Evolutionary conservation across 768 basidiomycete genomes (phyloP), one percentile per base, ranked within the genome.

Genomic region (Leccinum subtestaceum): DNA sequence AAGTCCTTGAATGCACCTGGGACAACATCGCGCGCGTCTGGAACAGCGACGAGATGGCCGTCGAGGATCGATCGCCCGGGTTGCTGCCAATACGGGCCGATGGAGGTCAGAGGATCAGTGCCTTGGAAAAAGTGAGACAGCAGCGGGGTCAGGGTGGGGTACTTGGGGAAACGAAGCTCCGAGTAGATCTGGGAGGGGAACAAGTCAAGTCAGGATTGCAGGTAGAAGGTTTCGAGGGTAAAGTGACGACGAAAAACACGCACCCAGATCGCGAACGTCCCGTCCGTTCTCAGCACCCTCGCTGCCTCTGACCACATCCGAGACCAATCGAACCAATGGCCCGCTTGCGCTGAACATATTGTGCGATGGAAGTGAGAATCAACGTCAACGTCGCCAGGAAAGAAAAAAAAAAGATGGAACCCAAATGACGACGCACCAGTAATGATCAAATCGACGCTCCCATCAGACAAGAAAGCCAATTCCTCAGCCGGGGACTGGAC

Each of bases 311-410:
- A 80, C 89, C 91, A 93, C 15, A 88, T 77, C 60, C 78, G 81
- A 2, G 72, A 67, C 82, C 86, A 90, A 63, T 93, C 80, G 65
- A 93, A 93, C 91, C 91, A 93, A 67, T 94, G 92, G 1, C 84
- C 85, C 0, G 91, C 82, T 70, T 92, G 92, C 1, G 88, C 91
- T 90, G 31, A 13, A n/a, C 10, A 31, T 32, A 29, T 15, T 7
- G n/a, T 23, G n/a, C 21, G 21, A 13, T 25, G 21, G n/a, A 23
- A 48, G 27, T 31, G 10, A 50, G 9, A 1, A 21, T 15, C n/a
- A 43, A 2, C 9, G 17, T 43, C 40, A 43, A 43, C 10, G 10
- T 43, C 10, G 8, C 40, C 17, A 36, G 25, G 15, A 13, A 47
- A 8, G 13, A 29, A 29, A 3, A 49, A 27, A 12, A 43, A 43